phyloP scores from a whole-genome alignment of 2,329 filamentous ascomycete species.

The Xylariales sp. region DNA sequence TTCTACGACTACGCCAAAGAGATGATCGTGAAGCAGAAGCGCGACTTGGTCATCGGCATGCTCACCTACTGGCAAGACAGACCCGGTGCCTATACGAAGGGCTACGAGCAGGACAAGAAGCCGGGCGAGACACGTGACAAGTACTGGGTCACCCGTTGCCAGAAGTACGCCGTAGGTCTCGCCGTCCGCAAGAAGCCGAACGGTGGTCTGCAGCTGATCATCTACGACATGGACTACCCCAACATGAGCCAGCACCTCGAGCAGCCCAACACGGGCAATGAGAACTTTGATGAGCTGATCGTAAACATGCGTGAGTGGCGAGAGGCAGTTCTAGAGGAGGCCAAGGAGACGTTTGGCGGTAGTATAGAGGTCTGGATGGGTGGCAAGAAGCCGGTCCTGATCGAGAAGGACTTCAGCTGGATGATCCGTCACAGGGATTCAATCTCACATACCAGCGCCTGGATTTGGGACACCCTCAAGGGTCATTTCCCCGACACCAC shows the following conservation, averaged over 20 bases:
- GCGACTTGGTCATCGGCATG: background rate
- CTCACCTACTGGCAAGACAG: slow-evolving; percentile 3
- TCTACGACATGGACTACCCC: slow-evolving; percentile 7
- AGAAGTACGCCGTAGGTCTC: slow-evolving; percentile 4
- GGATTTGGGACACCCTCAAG: slow-evolving; percentile 2
- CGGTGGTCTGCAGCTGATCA: background rate
- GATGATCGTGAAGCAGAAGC: slow-evolving; percentile 1
- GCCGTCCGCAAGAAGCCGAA: background rate
- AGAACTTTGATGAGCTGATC: background rate
- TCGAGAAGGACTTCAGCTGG: background rate
- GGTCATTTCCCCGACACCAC: background rate
- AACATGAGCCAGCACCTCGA: background rate
- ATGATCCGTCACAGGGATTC: background rate
- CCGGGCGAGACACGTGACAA: background rate
- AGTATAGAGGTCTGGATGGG: slow-evolving; percentile 3
- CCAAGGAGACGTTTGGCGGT: background rate
- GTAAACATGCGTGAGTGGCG: slow-evolving; percentile 1
- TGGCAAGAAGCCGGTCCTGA: background rate
- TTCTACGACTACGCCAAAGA: background rate
- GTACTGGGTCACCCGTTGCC: slow-evolving; percentile 7
- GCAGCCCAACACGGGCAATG: background rate
- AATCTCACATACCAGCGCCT: background rate
- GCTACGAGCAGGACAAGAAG: background rate
- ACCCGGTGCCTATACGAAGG: background rate
- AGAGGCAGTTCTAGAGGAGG: background rate